Evolutionary conservation across 371 early-diverging fungal genomes (phyloP).

Genomic region (Mortierella sp.): DNA sequence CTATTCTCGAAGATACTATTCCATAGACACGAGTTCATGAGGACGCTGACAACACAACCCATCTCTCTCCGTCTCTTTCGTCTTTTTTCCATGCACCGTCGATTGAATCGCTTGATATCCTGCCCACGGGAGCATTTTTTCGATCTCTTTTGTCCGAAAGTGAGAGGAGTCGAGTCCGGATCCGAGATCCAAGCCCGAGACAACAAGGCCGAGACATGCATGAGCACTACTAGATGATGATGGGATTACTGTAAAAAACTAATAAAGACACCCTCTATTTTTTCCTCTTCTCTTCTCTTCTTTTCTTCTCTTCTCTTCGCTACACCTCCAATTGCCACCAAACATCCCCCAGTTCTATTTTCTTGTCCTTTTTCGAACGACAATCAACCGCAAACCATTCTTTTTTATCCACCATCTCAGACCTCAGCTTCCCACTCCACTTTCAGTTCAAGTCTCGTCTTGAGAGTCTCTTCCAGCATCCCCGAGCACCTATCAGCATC

Average conservation of each 20-base stretch:
- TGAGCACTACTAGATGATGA: too few relatives aligned
- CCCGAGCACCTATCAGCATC: constrained; percentile 14
- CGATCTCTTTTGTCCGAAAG: background rate
- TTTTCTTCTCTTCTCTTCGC: background rate
- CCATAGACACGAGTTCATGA: background rate
- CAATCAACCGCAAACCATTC: too few relatives aligned
- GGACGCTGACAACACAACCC: background rate
- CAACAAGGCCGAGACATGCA: too few relatives aligned
- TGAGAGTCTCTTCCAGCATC: constrained; percentile 32
- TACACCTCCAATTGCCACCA: background rate
- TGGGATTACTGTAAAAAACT: background rate
- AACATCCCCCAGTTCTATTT: background rate
- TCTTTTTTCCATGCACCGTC: background rate
- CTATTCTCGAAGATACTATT: background rate
- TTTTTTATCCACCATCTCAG: constrained; percentile 39
- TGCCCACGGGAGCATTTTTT: background rate
- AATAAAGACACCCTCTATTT: background rate
- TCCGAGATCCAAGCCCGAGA: background rate
- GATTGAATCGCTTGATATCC: background rate
- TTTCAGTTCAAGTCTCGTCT: constrained; percentile 49
- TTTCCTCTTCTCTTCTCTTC: constrained; percentile 1
- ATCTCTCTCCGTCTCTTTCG: background rate
- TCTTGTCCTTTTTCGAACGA: background rate
- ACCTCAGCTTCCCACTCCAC: constrained; percentile 37
- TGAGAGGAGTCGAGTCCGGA: background rate